Evolutionary conservation across 345 rosid species (phyloP), one percentile per base, ranked within the genome.

Genomic region (Murraya koenigii): DNA sequence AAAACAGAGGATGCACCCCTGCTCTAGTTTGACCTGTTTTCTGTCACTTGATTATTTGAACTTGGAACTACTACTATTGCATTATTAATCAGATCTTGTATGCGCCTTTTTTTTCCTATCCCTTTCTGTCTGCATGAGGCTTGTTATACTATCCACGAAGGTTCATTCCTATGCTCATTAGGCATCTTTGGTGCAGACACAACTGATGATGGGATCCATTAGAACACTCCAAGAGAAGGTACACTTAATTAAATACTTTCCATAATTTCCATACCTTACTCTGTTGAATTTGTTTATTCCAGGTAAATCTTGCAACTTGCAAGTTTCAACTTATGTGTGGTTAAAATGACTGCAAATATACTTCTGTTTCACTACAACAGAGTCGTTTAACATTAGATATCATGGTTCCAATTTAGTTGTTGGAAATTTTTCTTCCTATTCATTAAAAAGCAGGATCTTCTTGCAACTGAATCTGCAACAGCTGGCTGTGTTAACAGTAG

Each of bases 221-320:
- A 75, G 63, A 70, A 69, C 65, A 69, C 90, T 86, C 52, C 81
- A 75, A n/a, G 84, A 85, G 41, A 80, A 84, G 92, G 92, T 87
- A 80, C 28, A 44, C 64, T 44, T 44, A 44, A 44, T 41, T 62
- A 61, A 66, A 4, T 63, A 32, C 78, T 20, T 25, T 15, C 8
- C 47, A 75, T 4, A 75, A 1, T 30, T 30, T 30, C n/a, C n/a
- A n/a, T n/a, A n/a, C 54, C 58, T 47, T 25, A 30, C 44, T 62
- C 28, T 30, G 3, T 61, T 36, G 26, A 62, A 73, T n/a, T 32
- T 6, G 15, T 19, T 44, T 19, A 59, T 25, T 74, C 14, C 35
- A 0, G 7, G 32, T 36, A 26, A 60, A 26, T 39, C 26, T 28
- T 44, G 49, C 49, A 13, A 44, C 11, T 44, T 11, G 49, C 17